phyloP scores from a whole-genome alignment of 2,329 filamentous ascomycete species.

The Lasiodiplodia sp. region DNA sequence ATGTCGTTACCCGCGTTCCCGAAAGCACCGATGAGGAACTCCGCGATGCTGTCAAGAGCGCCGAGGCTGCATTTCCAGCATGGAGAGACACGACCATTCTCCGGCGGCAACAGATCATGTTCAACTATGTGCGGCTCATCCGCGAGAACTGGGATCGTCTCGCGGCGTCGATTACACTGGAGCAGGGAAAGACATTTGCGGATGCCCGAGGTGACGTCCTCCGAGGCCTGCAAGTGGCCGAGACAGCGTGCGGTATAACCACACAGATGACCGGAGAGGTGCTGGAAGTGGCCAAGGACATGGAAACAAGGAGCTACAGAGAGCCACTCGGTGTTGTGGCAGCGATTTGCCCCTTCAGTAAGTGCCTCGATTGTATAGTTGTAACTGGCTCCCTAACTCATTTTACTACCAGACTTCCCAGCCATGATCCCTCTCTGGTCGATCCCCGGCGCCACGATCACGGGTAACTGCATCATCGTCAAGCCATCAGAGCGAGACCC shows the following conservation, averaged over 20 bases:
- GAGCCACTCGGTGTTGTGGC: conserved; percentile 83
- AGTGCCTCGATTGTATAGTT: conserved; percentile 43
- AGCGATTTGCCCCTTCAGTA: conserved; percentile 87
- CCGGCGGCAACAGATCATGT: conserved; percentile 83
- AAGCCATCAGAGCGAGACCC: conserved; percentile 89
- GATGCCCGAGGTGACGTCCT: conserved; percentile 84
- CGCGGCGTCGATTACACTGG: conserved; percentile 85
- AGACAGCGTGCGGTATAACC: conserved; percentile 80
- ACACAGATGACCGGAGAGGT: conserved; percentile 85
- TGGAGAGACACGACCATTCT: conserved; percentile 79
- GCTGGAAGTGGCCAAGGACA: conserved; percentile 85
- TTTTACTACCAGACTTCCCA: conserved; percentile 72
- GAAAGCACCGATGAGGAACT: conserved; percentile 83
- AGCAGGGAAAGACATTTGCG: conserved; percentile 88
- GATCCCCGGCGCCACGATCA: conserved; percentile 83
- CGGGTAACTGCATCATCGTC: conserved; percentile 82
- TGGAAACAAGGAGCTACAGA: conserved; percentile 84
- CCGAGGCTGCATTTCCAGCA: conserved; percentile 75
- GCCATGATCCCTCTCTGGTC: conserved; percentile 94
- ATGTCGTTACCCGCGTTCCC: conserved; percentile 83
- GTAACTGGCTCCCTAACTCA: too few species aligned
- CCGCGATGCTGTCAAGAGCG: conserved; percentile 75
- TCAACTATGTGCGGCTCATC: conserved; percentile 81
- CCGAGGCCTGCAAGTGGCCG: conserved; percentile 82
- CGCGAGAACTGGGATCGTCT: conserved; percentile 85